These are phyloP conservation scores for Nannochloris sp. DNA, from an alignment of 139 green algal genomes.

Conservation along the genomic window DNA sequence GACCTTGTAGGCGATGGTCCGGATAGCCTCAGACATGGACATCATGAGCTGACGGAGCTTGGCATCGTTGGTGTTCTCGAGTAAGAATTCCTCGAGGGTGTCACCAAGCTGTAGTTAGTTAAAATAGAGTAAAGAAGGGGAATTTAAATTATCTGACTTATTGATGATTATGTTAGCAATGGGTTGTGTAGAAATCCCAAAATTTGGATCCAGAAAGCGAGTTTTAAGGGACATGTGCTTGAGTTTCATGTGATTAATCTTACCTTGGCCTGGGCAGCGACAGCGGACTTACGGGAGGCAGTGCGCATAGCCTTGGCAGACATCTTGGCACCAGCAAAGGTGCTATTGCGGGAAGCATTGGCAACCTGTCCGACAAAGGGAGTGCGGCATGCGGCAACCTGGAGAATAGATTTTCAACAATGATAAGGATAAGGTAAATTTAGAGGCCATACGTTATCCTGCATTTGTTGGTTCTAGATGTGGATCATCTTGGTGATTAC, in stretches of 20 bases:
- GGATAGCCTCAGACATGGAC: constrained; percentile 79
- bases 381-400: not conserved
- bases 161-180: not conserved
- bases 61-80: constrained; percentile 69
- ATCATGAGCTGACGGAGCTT: constrained; percentile 90
- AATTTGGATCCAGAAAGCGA: no score
- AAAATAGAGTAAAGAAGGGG: not conserved
- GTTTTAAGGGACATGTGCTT: no score
- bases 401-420: no score
- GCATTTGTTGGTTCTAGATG: no score
- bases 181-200: not conserved
- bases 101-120: constrained; percentile 64
- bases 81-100: constrained; percentile 86
- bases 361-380: not conserved
- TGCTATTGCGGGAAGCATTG: not conserved
- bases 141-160: not conserved
- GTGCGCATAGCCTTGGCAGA: constrained; percentile 10
- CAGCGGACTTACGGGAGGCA: constrained; percentile 7
- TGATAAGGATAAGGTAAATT: no score
- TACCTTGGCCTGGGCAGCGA: constrained; percentile 26
- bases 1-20: constrained; percentile 94
- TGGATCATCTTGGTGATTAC: no score
- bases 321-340: constrained; percentile 16
- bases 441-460: no score
- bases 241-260: no score